A percentile compares a stretch with the other conserved stretches of the same genome.
Evolutionary conservation across 2,329 filamentous ascomycete species (phyloP).

Genomic region (Cladosporium sp.): DNA sequence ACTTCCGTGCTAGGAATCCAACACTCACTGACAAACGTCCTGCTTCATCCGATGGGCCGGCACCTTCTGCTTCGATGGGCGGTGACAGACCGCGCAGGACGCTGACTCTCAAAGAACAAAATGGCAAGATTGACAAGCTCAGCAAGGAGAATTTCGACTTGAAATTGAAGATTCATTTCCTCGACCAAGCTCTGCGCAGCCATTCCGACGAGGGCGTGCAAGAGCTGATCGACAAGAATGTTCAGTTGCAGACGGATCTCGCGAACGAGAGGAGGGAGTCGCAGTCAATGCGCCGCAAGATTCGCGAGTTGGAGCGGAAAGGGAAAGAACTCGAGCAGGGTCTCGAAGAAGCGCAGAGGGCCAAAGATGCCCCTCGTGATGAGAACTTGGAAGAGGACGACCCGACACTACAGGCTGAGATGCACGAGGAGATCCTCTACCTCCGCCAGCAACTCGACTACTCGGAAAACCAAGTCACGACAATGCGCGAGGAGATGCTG

Average conservation of each 20-base stretch:
- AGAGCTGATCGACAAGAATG: constrained; percentile 97
- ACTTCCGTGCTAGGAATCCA: constrained; percentile 74
- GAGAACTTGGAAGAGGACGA: constrained; percentile 28
- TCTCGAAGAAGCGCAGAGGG: constrained; percentile 41
- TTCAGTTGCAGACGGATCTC: constrained; percentile 87
- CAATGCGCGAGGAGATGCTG: constrained; percentile 72
- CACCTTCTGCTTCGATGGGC: constrained; percentile 2
- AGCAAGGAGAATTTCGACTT: constrained; percentile 98
- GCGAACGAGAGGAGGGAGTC: constrained; percentile 88
- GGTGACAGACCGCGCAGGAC: constrained; percentile 35
- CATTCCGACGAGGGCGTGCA: constrained; percentile 94
- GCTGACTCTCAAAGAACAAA: constrained; percentile 93
- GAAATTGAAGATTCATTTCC: constrained; percentile 95
- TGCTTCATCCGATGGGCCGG: constrained; percentile 31
- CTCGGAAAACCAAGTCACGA: constrained; percentile 78
- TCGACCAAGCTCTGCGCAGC: constrained; percentile 89
- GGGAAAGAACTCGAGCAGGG: constrained; percentile 55
- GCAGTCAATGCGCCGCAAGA: constrained; percentile 71
- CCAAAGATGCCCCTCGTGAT: constrained; percentile 24
- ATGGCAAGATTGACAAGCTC: constrained; percentile 90
- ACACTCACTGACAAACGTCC: constrained; percentile 56
- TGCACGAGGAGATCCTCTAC: constrained; percentile 82
- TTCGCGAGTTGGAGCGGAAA: constrained; percentile 83
- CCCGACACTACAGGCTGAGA: constrained; percentile 50
- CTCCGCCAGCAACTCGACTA: constrained; percentile 82